phyloP scores from a whole-genome alignment of 2,329 filamentous ascomycete genomes.

The Hortaea werneckii region DNA sequence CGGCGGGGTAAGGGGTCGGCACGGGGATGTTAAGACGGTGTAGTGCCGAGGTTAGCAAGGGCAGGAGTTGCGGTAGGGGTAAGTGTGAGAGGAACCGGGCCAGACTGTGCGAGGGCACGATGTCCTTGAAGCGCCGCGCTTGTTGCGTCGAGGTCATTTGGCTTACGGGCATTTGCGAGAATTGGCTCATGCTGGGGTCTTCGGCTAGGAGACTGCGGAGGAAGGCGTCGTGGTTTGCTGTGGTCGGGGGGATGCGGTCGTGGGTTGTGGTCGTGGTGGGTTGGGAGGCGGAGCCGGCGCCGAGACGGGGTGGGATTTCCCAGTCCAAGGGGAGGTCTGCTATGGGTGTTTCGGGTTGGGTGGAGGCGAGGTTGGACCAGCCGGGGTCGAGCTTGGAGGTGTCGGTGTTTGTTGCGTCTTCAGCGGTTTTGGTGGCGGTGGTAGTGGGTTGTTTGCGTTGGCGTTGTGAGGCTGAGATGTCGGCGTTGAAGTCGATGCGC shows the following conservation, averaged over 20 bases:
- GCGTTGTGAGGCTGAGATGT: slow-evolving; percentile 44
- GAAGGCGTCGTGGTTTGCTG: slow-evolving; percentile 8
- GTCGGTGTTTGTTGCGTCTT: slow-evolving; percentile 60
- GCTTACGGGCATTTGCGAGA: slow-evolving; percentile 50
- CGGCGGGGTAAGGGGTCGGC: slow-evolving; percentile 29
- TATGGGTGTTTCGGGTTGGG: slow-evolving; percentile 71
- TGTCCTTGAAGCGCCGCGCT: slow-evolving; percentile 79
- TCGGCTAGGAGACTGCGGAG: slow-evolving; percentile 60
- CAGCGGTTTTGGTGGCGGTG: slow-evolving; percentile 24
- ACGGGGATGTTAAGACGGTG: slow-evolving; percentile 77
- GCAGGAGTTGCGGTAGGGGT: slow-evolving; percentile 62
- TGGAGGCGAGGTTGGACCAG: slow-evolving; percentile 55
- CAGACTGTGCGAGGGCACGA: slow-evolving; percentile 76
- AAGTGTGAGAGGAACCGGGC: slow-evolving; percentile 87
- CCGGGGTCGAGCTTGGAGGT: slow-evolving; percentile 24
- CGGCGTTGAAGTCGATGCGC: slow-evolving; percentile 73
- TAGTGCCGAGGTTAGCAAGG: slow-evolving; percentile 69
- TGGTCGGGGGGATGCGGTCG: background rate
- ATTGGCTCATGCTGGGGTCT: slow-evolving; percentile 76
- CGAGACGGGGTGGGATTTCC: slow-evolving; percentile 60
- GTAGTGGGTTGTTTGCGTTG: slow-evolving; percentile 32
- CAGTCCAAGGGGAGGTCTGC: slow-evolving; percentile 70
- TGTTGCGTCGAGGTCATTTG: slow-evolving; percentile 80
- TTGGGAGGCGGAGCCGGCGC: slow-evolving; percentile 27
- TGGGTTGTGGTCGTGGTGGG: slow-evolving; percentile 9